Conservation (phyloP, 139 green algal genomes). For the Helicosporidium sp. region DNA sequence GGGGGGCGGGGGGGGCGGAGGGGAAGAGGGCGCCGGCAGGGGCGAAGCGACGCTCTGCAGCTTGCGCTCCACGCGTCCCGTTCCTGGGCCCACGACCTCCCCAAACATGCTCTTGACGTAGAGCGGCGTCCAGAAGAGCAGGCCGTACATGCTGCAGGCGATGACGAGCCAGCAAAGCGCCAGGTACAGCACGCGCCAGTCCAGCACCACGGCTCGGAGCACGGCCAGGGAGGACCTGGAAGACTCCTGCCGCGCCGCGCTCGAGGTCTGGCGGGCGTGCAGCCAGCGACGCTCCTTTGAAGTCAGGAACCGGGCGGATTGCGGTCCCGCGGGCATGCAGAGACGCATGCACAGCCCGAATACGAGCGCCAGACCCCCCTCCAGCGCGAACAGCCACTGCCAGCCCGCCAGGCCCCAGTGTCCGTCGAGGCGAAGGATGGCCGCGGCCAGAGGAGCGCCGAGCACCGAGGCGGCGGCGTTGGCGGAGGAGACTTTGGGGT, state of each 20-base stretch:
- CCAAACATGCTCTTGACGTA: conserved; percentile 11
- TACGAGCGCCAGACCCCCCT: conserved; percentile 21
- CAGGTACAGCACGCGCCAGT: conserved; percentile 22
- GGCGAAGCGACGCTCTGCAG: not conserved
- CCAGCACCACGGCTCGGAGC: conserved; percentile 3
- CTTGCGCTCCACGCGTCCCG: not conserved
- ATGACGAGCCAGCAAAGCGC: conserved; percentile 9
- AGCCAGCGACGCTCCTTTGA: conserved; percentile 23
- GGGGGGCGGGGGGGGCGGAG: too few relatives aligned
- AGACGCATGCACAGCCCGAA: conserved; percentile 18
- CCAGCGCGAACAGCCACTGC: conserved; percentile 55
- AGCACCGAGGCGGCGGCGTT: conserved; percentile 21
- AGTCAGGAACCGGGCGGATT: conserved; percentile 23
- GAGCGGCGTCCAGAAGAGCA: conserved; percentile 15
- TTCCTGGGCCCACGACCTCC: not conserved
- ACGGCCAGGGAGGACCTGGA: not conserved
- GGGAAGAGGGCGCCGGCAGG: too few relatives aligned
- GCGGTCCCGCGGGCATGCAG: conserved; percentile 13
- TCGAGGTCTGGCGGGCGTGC: conserved; percentile 3
- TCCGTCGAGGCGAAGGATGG: conserved; percentile 40
- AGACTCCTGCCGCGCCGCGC: not conserved
- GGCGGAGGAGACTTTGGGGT: conserved; percentile 15
- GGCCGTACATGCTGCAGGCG: conserved; percentile 7
- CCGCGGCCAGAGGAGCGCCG: conserved; percentile 37
- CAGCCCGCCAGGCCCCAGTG: conserved; percentile 36